Evolutionary conservation across 2,329 filamentous ascomycete species (phyloP), one percentile per base, ranked within the genome.

Genomic region (Rutstroemia sp.): DNA sequence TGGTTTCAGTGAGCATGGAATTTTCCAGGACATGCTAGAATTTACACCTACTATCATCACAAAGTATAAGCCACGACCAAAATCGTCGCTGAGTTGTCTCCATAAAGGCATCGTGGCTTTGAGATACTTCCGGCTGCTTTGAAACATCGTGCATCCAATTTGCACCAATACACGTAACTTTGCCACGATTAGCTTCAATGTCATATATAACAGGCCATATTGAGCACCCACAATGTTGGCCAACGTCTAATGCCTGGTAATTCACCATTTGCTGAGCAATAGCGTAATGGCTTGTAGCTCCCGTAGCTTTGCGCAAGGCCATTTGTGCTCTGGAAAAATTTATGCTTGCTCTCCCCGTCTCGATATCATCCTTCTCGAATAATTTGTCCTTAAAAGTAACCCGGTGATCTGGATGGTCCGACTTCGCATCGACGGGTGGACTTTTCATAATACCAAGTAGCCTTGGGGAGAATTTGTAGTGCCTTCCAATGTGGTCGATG

Each of bases 231-330:
- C 86, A 88, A 67, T 76, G 77, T 16, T 77, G 72, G 0, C 86
- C 87, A 68, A 85, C 80, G 64, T 91, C 87, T 14, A 88, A 79
- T 0, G 86, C 86, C 14, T 83, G 85, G 69, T 87, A 91, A 67
- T 90, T 87, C 75, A 86, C 86, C n/a, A 88, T 85, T 54, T 85
- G 79, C 60, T 87, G 78, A 5, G 86, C 80, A 44, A 90, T 81
- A 50, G 59, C 73, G 73, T 59, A 77, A 63, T 60, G 72, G 63
- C 57, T 74, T 44, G 62, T 56, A 14, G 49, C 48, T 56, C 45
- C 54, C 16, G 37, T 10, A 10, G 16, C 4, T 21, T 18, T 25
- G 38, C 25, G 38, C 23, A 23, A 16, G 14, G 45, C 25, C 3
- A 53, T 16, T 49, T 25, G 37, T 18, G 52, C 5, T 14, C 51